phyloP scores from a whole-genome alignment of 352 stramenopile species.

The Pythium sukuiense region DNA sequence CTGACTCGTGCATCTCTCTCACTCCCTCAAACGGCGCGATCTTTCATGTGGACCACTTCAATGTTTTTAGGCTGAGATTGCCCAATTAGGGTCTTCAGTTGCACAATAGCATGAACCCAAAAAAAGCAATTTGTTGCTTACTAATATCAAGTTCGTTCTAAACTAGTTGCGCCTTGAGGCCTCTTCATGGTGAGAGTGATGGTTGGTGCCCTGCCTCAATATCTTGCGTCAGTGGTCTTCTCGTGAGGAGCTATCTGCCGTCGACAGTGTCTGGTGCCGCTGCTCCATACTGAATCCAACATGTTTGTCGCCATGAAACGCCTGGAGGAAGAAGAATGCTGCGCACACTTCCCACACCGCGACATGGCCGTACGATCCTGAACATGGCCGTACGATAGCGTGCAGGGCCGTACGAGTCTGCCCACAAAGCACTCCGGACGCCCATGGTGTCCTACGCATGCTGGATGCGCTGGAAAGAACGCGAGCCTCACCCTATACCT shows the following conservation, averaged over 20 bases:
- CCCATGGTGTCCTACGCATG: neutral
- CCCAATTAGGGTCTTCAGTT: too few species aligned
- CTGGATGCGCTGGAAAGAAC: neutral
- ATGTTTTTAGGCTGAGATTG: too few species aligned
- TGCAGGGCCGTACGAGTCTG: neutral
- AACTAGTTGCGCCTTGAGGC: neutral
- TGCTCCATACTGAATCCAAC: neutral
- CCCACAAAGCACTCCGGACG: neutral
- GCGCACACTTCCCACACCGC: neutral
- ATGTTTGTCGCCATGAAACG: neutral
- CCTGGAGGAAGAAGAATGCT: neutral
- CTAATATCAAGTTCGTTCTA: neutral
- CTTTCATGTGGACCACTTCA: too few species aligned
- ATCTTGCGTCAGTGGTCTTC: neutral
- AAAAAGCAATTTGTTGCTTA: neutral
- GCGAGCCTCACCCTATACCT: neutral
- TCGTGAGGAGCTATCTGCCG: neutral
- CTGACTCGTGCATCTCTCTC: conserved; percentile 24
- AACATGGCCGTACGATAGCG: neutral
- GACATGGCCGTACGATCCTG: neutral
- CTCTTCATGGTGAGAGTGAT: too few species aligned
- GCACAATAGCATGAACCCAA: too few species aligned
- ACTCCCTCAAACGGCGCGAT: too few species aligned
- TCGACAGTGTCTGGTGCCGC: neutral
- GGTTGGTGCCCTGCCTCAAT: too few species aligned